phyloP scores from a whole-genome alignment of 257 asterid genomes.

The Nicotiana benthamiana region DNA sequence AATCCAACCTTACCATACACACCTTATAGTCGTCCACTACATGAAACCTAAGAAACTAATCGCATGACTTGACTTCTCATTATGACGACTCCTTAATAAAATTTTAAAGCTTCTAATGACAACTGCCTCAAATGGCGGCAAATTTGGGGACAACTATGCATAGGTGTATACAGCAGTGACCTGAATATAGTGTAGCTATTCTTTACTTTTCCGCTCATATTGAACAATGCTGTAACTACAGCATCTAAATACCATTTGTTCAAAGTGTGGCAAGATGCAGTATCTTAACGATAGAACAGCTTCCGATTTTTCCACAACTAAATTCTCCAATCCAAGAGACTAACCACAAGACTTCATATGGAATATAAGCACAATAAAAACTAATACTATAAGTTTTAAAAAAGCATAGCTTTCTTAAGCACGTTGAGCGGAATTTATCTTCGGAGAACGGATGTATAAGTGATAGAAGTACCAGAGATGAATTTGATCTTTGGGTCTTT shows the following conservation, averaged over 20 bases:
- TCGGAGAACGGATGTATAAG: neutral
- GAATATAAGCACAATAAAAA: neutral
- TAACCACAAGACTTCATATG: neutral
- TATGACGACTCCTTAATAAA: neutral
- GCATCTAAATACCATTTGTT: neutral
- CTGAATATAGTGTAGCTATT: neutral
- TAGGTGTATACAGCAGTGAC: neutral
- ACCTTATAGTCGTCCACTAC: neutral
- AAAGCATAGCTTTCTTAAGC: too few relatives aligned
- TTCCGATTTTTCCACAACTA: neutral
- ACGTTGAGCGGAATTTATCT: neutral
- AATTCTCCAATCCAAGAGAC: neutral
- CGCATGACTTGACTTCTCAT: neutral
- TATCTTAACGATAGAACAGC: neutral
- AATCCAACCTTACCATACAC: neutral
- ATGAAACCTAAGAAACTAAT: neutral
- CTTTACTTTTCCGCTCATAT: neutral
- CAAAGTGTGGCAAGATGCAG: neutral
- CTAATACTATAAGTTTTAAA: too few relatives aligned
- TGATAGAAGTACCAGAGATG: slow-evolving; percentile 58
- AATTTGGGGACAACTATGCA: neutral
- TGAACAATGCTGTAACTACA: neutral
- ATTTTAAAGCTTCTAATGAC: neutral
- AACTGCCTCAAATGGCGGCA: neutral
- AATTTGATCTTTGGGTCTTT: slow-evolving; percentile 76